phyloP scores from a whole-genome alignment of 495 filamentous ascomycete species.

The Annulohypoxylon bovei region DNA sequence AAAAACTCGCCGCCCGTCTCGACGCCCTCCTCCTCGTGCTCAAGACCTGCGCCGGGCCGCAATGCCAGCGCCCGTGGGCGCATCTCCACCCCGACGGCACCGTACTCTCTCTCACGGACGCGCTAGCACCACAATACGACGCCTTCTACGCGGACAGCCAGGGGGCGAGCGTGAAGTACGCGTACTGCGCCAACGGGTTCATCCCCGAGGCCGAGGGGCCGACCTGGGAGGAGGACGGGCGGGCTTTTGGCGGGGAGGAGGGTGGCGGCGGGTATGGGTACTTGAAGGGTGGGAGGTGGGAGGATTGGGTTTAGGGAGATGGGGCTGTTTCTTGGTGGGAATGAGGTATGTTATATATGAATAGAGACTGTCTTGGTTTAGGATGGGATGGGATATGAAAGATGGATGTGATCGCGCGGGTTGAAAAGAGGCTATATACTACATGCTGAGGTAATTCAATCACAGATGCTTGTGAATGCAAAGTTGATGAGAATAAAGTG shows the following conservation, averaged over 20 bases:
- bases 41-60: conserved; percentile 64
- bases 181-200: conserved; percentile 65
- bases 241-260: not conserved
- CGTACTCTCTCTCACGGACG: conserved; percentile 46
- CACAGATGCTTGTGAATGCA: no score
- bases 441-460: no score
- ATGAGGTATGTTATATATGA: no score
- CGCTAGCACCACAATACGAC: conserved; percentile 59
- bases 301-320: conserved; percentile 45
- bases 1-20: conserved; percentile 55
- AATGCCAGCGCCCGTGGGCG: conserved; percentile 66
- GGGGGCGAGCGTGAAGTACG: conserved; percentile 52
- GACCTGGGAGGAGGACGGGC: conserved; percentile 38
- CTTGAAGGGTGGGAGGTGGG: conserved; percentile 41
- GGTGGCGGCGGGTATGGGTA: conserved; percentile 2
- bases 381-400: no score
- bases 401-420: no score
- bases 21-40: conserved; percentile 68
- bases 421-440: no score
- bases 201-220: conserved; percentile 67
- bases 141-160: conserved; percentile 57
- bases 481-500: not conserved
- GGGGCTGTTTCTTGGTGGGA: no score
- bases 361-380: no score
- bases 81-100: conserved; percentile 60